phyloP scores from a whole-genome alignment of 768 basidiomycete species.

The Tulasnella sp. region DNA sequence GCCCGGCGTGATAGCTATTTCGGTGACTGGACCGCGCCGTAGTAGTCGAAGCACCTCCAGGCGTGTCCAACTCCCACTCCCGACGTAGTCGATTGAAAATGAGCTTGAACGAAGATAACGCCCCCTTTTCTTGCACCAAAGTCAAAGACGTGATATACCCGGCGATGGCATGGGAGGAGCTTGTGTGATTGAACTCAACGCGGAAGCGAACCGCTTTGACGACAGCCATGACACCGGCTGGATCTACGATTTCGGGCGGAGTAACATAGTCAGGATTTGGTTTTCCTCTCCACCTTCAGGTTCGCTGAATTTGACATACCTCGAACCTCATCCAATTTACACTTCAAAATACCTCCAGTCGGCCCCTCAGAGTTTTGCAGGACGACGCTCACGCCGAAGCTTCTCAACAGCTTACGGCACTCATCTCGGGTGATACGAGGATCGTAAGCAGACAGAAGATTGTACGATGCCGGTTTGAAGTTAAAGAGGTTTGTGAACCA shows the following conservation, averaged over 20 bases:
- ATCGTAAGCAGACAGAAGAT: constrained; percentile 47
- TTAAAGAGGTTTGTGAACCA: constrained; percentile 90
- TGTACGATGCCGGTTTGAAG: constrained; percentile 55
- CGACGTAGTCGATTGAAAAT: constrained; percentile 53
- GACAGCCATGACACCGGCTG: constrained; percentile 38
- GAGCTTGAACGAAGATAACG: constrained; percentile 67
- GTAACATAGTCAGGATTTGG: neutral
- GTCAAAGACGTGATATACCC: constrained; percentile 49
- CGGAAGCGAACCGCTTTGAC: constrained; percentile 71
- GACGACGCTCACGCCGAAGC: constrained; percentile 55
- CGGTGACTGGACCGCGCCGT: neutral
- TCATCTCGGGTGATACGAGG: constrained; percentile 38
- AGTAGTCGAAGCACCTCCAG: constrained; percentile 14
- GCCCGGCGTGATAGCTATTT: neutral
- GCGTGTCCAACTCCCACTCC: constrained; percentile 57
- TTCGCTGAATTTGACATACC: too few relatives aligned
- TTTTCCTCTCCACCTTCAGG: neutral
- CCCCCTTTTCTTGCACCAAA: constrained; percentile 78
- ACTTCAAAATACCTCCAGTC: constrained; percentile 50
- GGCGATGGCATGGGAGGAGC: constrained; percentile 27
- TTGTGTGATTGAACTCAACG: constrained; percentile 52
- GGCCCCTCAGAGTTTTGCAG: constrained; percentile 40
- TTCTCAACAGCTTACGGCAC: constrained; percentile 60
- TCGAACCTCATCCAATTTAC: constrained; percentile 55
- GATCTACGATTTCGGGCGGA: constrained; percentile 26